Conservation (phyloP, 257 asterid genomes). For the Nyctanthes arbortristis region DNA sequence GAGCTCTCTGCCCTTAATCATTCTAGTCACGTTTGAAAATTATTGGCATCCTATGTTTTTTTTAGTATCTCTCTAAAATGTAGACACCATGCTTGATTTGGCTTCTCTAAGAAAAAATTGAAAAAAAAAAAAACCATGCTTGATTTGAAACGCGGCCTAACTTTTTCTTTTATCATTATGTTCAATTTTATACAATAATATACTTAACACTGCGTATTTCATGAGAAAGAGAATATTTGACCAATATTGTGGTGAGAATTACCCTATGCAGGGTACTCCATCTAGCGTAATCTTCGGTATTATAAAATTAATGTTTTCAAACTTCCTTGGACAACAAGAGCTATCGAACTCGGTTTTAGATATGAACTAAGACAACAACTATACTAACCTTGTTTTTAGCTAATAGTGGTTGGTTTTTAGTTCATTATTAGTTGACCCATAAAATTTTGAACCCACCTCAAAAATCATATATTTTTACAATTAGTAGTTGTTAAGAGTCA, state of each 20-base stretch:
- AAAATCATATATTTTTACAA: background rate
- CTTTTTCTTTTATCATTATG: no score
- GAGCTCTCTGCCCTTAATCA: background rate
- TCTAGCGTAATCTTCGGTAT: no score
- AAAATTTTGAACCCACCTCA: constrained; percentile 27
- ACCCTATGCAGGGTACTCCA: no score
- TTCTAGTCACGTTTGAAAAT: background rate
- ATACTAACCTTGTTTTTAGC: constrained; percentile 26
- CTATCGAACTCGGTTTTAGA: background rate
- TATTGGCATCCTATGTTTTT: background rate
- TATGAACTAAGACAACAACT: background rate
- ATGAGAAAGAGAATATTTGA: no score
- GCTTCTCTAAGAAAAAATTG: no score
- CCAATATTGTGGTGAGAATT: no score
- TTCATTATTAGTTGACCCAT: constrained; percentile 48
- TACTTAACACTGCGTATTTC: no score
- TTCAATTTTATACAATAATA: no score
- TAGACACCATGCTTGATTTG: no score
- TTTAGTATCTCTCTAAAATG: background rate
- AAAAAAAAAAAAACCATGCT: no score
- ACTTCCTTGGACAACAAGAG: background rate
- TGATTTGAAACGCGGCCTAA: no score
- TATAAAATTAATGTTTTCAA: no score
- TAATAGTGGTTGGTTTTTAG: constrained; percentile 35
- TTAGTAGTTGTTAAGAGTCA: constrained; percentile 7